phyloP scores from a whole-genome alignment of 2,329 filamentous ascomycete species.

The Bipolaris victoriae region DNA sequence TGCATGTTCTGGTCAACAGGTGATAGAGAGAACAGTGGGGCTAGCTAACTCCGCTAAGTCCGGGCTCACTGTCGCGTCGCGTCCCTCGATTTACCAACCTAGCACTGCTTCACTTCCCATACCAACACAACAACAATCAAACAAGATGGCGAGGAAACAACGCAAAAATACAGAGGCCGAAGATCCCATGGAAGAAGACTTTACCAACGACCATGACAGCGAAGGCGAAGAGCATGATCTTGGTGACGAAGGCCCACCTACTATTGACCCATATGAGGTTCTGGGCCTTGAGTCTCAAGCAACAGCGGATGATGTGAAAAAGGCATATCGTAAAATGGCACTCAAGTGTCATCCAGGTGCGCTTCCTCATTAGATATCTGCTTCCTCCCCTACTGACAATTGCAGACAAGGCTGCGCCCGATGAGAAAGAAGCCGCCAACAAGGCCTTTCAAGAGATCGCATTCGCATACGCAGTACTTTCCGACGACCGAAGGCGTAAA shows the following conservation, averaged over 20 bases:
- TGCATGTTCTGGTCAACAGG: constrained; percentile 7
- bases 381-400: constrained; percentile 16
- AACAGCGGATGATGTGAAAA: constrained; percentile 80
- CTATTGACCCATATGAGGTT: constrained; percentile 78
- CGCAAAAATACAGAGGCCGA: constrained; percentile 9
- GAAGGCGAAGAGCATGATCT: constrained; percentile 27
- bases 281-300: constrained; percentile 74
- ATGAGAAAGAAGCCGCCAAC: constrained; percentile 75
- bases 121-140: constrained; percentile 8
- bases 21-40: constrained; percentile 8
- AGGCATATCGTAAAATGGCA: constrained; percentile 88
- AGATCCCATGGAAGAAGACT: constrained; percentile 19
- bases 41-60: constrained; percentile 29
- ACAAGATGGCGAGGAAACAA: constrained; percentile 16
- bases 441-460: constrained; percentile 86
- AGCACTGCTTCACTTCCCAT: constrained; percentile 11
- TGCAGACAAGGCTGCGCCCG: constrained; percentile 75
- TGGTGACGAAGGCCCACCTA: constrained; percentile 61
- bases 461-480: constrained; percentile 92
- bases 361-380: constrained; percentile 17
- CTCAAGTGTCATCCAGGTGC: constrained; percentile 78
- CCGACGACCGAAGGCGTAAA: constrained; percentile 76
- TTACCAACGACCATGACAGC: constrained; percentile 55
- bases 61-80: constrained; percentile 37
- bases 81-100: constrained; percentile 15